phyloP scores from a whole-genome alignment of 1,284 basidiomycete genomes.

The Cryptococcus sp. region DNA sequence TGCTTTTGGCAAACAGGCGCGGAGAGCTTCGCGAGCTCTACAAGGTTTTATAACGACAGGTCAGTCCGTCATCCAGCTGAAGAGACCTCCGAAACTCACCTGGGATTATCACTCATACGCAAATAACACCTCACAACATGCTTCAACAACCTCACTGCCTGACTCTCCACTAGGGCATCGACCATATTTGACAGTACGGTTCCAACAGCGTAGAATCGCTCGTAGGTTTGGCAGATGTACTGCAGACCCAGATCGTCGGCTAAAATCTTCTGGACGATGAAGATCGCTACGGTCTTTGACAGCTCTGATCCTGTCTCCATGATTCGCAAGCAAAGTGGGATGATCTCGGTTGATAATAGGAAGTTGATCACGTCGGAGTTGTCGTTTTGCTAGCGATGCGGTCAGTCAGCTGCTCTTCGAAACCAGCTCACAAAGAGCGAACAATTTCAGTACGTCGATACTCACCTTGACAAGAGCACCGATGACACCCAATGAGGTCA shows the following conservation, averaged over 20 bases:
- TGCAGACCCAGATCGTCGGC: constrained; percentile 96
- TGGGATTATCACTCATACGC: constrained; percentile 90
- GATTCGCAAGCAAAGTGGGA: constrained; percentile 96
- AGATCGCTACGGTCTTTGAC: constrained; percentile 99
- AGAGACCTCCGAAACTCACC: constrained; percentile 61
- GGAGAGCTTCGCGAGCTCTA: constrained; percentile 91
- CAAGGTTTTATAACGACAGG: not conserved
- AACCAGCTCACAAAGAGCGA: not conserved
- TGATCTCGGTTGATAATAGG: constrained; percentile 98
- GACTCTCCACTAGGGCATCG: constrained; percentile 90
- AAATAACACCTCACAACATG: constrained; percentile 98
- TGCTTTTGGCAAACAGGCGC: constrained; percentile 96
- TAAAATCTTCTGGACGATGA: constrained; percentile 99
- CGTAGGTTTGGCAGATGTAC: constrained; percentile 99
- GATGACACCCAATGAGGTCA: constrained; percentile 97
- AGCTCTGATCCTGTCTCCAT: constrained; percentile 99
- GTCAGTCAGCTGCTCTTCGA: not conserved
- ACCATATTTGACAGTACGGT: constrained; percentile 99
- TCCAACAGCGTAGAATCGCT: constrained; percentile 98
- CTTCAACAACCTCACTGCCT: constrained; percentile 93
- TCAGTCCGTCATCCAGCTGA: not conserved
- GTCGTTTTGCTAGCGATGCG: constrained; percentile 76
- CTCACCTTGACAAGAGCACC: constrained; percentile 89
- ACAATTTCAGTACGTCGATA: not conserved
- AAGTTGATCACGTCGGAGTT: constrained; percentile 99